These are phyloP conservation scores for Coniochaeta sp. DNA, from an alignment of 2,329 filamentous ascomycete species.

Conservation along the genomic window DNA sequence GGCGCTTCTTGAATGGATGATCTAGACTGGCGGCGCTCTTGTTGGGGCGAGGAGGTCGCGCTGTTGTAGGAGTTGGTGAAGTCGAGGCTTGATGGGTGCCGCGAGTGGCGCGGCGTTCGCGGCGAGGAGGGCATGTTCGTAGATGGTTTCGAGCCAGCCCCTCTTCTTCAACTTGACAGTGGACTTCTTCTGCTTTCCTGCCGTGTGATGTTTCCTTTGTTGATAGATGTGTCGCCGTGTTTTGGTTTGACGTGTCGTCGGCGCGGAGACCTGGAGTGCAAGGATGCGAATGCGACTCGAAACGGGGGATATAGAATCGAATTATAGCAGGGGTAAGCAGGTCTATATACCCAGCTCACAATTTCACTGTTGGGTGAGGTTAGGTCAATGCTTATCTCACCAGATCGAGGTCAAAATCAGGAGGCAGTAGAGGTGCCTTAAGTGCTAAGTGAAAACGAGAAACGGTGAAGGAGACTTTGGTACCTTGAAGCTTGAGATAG, in stretches of 20 bases:
- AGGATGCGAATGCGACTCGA: not conserved
- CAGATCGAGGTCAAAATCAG: not conserved
- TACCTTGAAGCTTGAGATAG: too few relatives aligned
- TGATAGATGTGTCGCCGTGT: not conserved
- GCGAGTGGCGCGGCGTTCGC: conserved; percentile 51
- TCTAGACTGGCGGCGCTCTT: conserved; percentile 38
- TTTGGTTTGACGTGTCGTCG: not conserved
- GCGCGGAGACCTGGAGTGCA: conserved; percentile 1
- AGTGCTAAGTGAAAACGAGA: not conserved
- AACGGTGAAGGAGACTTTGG: not conserved
- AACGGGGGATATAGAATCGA: not conserved
- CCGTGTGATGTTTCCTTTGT: conserved; percentile 5
- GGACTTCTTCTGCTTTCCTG: conserved; percentile 5
- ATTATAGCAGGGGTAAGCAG: not conserved
- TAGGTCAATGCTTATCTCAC: not conserved
- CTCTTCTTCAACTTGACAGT: not conserved
- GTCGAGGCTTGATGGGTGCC: conserved; percentile 47
- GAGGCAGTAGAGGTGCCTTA: too few relatives aligned
- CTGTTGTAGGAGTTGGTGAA: conserved; percentile 23
- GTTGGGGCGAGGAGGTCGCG: conserved; percentile 34
- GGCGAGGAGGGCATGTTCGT: conserved; percentile 38
- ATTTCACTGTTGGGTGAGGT: not conserved
- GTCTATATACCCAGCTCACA: not conserved
- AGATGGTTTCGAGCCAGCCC: not conserved
- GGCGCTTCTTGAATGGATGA: conserved; percentile 36